Evolutionary conservation across 2,329 filamentous ascomycete species (phyloP).

Genomic region (Scortechinia acanthostroma): DNA sequence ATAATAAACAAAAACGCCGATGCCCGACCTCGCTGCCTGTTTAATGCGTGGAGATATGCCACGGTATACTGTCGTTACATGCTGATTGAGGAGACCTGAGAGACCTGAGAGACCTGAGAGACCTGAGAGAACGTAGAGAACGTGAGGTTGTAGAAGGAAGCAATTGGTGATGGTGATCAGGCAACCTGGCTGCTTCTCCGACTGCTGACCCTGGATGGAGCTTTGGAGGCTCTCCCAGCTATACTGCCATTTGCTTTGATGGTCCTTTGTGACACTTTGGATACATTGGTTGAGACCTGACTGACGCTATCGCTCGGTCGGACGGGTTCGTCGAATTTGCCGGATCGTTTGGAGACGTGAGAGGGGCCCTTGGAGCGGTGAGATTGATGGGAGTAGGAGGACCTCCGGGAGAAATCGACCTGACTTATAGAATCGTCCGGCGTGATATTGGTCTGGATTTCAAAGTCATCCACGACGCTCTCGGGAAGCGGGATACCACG

Average conservation of each 20-base stretch:
- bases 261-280: not conserved
- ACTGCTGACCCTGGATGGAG: not conserved
- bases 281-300: not conserved
- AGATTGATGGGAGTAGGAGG: not conserved
- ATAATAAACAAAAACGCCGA: no score
- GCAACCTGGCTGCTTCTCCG: not conserved
- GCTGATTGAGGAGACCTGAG: no score
- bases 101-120: no score
- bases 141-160: no score
- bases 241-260: not conserved
- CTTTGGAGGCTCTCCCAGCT: no score
- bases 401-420: not conserved
- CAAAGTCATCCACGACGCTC: not conserved
- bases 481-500: not conserved
- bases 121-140: no score
- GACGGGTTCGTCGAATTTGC: not conserved
- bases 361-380: not conserved
- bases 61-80: no score
- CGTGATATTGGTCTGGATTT: not conserved
- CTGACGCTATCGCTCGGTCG: not conserved
- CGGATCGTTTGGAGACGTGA: not conserved
- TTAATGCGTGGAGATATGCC: no score
- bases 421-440: constrained; percentile 1
- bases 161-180: not conserved
- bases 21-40: no score